Conservation (phyloP, 768 basidiomycete species). For the Lactarius quietus region DNA sequence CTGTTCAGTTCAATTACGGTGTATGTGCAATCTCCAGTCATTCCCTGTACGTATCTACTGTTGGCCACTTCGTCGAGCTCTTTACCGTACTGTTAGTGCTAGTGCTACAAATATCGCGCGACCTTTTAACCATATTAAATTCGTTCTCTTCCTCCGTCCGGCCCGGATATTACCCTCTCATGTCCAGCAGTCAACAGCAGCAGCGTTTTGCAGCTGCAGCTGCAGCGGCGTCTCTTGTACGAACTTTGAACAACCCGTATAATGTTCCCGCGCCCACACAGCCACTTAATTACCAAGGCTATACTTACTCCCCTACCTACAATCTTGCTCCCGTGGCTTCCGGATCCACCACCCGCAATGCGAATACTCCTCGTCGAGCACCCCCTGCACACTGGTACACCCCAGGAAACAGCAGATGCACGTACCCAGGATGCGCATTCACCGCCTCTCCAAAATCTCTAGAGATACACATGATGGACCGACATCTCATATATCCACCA, state of each 20-base stretch:
- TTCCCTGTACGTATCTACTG: constrained; percentile 27
- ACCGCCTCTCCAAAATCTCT: constrained; percentile 65
- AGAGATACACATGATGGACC: constrained; percentile 83
- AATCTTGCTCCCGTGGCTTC: constrained; percentile 4
- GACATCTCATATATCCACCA: constrained; percentile 79
- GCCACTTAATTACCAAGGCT: constrained; percentile 33
- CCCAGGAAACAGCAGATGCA: constrained; percentile 57
- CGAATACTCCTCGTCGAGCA: constrained; percentile 1
- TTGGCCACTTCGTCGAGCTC: constrained; percentile 16
- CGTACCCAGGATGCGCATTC: constrained; percentile 62
- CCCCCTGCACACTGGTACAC: constrained; percentile 50
- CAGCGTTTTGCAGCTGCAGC: background rate
- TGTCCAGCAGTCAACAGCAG: background rate
- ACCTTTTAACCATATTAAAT: constrained; percentile 22
- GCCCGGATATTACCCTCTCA: background rate
- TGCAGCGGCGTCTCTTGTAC: constrained; percentile 24
- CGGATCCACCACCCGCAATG: background rate
- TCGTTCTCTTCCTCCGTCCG: constrained; percentile 6
- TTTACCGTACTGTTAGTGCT: constrained; percentile 27
- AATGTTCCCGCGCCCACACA: constrained; percentile 29
- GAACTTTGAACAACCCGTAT: constrained; percentile 32
- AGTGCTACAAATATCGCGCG: constrained; percentile 25
- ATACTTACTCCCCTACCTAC: constrained; percentile 35
- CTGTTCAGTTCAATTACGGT: constrained; percentile 19
- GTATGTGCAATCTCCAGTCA: constrained; percentile 22